Evolutionary conservation across 2,329 filamentous ascomycete species (phyloP).

Genomic region (Apiospora arundinis): DNA sequence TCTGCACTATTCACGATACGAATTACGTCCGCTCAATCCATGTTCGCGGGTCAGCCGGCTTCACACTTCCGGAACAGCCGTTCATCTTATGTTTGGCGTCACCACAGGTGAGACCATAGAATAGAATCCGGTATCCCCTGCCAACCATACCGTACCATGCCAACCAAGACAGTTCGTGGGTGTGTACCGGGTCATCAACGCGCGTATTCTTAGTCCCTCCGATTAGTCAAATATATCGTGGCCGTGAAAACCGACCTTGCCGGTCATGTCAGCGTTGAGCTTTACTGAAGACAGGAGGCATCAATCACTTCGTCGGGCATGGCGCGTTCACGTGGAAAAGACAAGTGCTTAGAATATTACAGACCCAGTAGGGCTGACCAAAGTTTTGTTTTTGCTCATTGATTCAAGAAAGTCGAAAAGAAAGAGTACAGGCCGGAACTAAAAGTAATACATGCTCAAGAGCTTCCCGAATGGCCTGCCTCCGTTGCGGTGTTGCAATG

Average conservation of each 20-base stretch:
- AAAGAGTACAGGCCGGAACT: slow-evolving; percentile 46
- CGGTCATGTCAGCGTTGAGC: background rate
- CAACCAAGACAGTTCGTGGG: background rate
- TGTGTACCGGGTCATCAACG: background rate
- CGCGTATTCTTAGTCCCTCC: background rate
- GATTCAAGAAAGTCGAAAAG: slow-evolving; percentile 37
- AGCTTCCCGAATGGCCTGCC: slow-evolving; percentile 36
- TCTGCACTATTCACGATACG: background rate
- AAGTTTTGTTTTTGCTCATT: slow-evolving; percentile 28
- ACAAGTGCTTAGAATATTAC: background rate
- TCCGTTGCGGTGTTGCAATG: slow-evolving; percentile 39
- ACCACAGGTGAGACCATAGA: background rate
- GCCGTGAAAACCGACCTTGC: background rate
- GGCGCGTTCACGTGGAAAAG: background rate
- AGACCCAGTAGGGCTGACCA: background rate
- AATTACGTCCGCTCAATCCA: background rate
- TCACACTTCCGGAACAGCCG: background rate
- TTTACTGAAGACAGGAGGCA: background rate
- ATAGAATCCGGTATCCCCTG: background rate
- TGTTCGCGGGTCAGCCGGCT: slow-evolving; percentile 1
- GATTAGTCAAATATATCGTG: background rate
- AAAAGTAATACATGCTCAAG: slow-evolving; percentile 58
- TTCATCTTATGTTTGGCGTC: slow-evolving; percentile 4
- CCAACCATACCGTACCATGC: background rate
- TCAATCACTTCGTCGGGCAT: background rate